Conservation (phyloP, 1,284 basidiomycete species). For the Earliella scabrosa region DNA sequence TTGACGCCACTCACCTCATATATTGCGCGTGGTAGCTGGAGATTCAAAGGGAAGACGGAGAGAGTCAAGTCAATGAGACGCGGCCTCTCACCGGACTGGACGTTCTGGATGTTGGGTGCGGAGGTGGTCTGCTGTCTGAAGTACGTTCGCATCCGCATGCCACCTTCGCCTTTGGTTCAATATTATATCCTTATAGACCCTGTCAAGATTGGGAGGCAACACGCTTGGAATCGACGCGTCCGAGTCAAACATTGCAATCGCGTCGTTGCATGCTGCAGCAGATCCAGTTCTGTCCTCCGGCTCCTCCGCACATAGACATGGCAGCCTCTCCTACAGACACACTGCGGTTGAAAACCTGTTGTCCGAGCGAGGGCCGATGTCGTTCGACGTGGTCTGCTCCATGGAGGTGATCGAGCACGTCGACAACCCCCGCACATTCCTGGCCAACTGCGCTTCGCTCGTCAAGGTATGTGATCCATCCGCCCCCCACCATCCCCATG, state of each 20-base stretch:
- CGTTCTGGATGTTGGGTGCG: slow-evolving; percentile 90
- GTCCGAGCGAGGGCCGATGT: slow-evolving; percentile 49
- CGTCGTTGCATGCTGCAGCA: slow-evolving; percentile 78
- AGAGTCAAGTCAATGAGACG: slow-evolving; percentile 30
- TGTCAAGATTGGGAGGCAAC: slow-evolving; percentile 86
- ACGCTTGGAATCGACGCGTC: slow-evolving; percentile 94
- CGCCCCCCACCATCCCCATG: not conserved
- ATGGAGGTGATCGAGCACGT: slow-evolving; percentile 99
- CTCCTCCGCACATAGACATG: slow-evolving; percentile 25
- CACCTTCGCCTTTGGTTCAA: not conserved
- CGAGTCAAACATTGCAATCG: slow-evolving; percentile 85
- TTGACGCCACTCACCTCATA: not conserved
- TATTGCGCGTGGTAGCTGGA: slow-evolving; percentile 29
- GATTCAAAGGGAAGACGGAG: slow-evolving; percentile 54
- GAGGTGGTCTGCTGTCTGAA: slow-evolving; percentile 94
- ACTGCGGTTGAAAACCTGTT: slow-evolving; percentile 80
- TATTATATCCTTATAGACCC: slow-evolving; percentile 53
- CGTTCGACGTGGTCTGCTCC: slow-evolving; percentile 93
- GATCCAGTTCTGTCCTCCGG: slow-evolving; percentile 63
- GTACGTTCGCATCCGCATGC: slow-evolving; percentile 42
- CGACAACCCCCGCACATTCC: slow-evolving; percentile 86
- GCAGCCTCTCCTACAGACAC: slow-evolving; percentile 70
- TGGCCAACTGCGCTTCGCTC: slow-evolving; percentile 80
- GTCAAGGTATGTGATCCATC: slow-evolving; percentile 67
- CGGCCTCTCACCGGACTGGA: slow-evolving; percentile 64